Evolutionary conservation across 2,329 filamentous ascomycete genomes (phyloP).

Genomic region (Hypoxylon sp.): DNA sequence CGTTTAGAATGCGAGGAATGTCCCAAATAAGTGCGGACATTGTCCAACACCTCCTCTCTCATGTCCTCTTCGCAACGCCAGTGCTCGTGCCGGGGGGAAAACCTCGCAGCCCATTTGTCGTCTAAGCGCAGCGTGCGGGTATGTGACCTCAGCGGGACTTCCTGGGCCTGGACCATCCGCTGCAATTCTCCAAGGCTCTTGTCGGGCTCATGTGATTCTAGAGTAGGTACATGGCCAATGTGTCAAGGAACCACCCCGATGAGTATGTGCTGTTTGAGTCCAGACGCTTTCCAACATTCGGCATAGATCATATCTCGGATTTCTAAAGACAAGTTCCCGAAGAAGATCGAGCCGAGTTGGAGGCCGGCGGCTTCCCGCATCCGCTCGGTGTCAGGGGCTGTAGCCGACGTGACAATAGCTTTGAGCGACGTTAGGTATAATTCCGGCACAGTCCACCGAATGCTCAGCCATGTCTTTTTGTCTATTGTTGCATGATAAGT

Average conservation of each 20-base stretch:
- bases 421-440: conserved; percentile 5
- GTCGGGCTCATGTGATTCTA: conserved; percentile 34
- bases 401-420: conserved; percentile 1
- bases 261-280: conserved; percentile 47
- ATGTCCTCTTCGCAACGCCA: conserved; percentile 48
- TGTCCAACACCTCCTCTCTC: conserved; percentile 7
- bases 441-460: neutral
- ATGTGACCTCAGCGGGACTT: conserved; percentile 22
- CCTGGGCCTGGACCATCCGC: conserved; percentile 28
- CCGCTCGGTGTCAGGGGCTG: conserved; percentile 13
- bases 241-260: conserved; percentile 25
- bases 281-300: conserved; percentile 45
- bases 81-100: conserved; percentile 47
- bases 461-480: neutral
- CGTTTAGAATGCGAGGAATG: neutral
- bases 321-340: conserved; percentile 43
- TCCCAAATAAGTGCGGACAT: neutral
- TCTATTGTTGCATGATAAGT: conserved; percentile 8
- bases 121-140: conserved; percentile 34
- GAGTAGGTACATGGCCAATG: conserved; percentile 44
- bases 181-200: conserved; percentile 42
- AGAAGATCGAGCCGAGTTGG: conserved; percentile 43
- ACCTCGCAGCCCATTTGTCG: conserved; percentile 40
- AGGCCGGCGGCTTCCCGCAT: conserved; percentile 31
- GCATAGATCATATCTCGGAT: conserved; percentile 48